phyloP scores from a whole-genome alignment of 441 rosid species.

The Breynia disticha region DNA sequence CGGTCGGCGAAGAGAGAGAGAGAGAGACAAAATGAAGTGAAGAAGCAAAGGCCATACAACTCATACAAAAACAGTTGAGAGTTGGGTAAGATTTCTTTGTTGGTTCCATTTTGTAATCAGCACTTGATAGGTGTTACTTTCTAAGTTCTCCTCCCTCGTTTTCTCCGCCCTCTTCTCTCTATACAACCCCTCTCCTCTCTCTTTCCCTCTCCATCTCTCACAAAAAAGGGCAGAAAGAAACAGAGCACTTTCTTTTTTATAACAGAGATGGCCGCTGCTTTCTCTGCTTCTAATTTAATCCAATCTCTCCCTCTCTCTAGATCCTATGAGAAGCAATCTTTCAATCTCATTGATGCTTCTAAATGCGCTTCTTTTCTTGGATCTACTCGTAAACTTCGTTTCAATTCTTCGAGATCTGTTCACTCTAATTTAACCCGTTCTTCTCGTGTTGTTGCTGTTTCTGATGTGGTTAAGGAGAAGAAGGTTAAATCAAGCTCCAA shows the following conservation, averaged over 20 bases:
- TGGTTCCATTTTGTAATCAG: no score
- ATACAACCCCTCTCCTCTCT: background rate
- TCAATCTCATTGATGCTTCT: slow-evolving; percentile 26
- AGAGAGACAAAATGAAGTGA: no score
- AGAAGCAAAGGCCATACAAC: no score
- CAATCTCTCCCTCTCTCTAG: slow-evolving; percentile 35
- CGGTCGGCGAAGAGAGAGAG: no score
- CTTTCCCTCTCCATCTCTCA: slow-evolving; percentile 2
- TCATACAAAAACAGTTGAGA: no score
- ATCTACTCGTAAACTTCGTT: slow-evolving; percentile 37
- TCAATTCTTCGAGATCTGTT: slow-evolving; percentile 16
- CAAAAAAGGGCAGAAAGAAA: background rate
- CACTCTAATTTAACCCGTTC: slow-evolving; percentile 25
- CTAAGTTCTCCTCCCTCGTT: slow-evolving; percentile 24
- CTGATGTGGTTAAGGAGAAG: slow-evolving; percentile 58
- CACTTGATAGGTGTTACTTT: slow-evolving; percentile 18
- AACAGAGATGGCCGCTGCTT: slow-evolving; percentile 29
- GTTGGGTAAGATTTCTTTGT: no score
- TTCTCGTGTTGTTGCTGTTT: slow-evolving; percentile 35
- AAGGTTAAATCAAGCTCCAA: slow-evolving; percentile 33
- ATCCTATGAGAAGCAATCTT: slow-evolving; percentile 30
- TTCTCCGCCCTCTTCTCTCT: slow-evolving; percentile 24
- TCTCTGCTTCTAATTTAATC: slow-evolving; percentile 36
- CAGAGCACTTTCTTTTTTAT: background rate
- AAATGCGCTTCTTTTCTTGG: slow-evolving; percentile 43